Conservation (phyloP, 2,329 filamentous ascomycete genomes). For the Paraphaeosphaeria minitans region DNA sequence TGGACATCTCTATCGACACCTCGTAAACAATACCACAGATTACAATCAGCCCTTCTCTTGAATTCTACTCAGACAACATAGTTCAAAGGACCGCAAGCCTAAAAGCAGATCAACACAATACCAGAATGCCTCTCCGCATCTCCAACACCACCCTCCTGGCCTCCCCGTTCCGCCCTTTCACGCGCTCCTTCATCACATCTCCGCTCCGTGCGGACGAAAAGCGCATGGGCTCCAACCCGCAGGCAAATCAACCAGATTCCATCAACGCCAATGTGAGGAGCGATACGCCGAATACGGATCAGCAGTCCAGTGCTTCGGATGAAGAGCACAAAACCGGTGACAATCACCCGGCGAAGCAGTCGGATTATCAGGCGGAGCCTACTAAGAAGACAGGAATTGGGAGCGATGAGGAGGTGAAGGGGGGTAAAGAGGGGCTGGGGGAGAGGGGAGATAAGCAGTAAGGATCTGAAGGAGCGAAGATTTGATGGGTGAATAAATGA, state of each 20-base stretch:
- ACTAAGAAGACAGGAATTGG: conserved; percentile 43
- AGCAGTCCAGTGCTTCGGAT: conserved; percentile 38
- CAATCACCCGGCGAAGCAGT: conserved; percentile 47
- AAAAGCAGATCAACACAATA: not conserved
- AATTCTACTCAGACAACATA: not conserved
- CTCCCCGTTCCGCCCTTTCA: not conserved
- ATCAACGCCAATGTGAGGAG: conserved; percentile 26
- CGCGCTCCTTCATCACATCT: not conserved
- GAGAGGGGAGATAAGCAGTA: conserved; percentile 18
- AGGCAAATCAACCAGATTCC: conserved; percentile 13
- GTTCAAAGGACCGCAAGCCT: not conserved
- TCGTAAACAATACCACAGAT: not conserved
- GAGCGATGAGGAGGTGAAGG: conserved; percentile 31
- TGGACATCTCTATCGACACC: not conserved
- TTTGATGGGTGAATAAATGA: not conserved
- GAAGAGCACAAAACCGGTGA: conserved; percentile 35
- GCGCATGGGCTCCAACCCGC: conserved; percentile 11
- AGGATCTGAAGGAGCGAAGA: not conserved
- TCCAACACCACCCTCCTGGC: not conserved
- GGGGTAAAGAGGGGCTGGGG: conserved; percentile 39
- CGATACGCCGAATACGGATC: conserved; percentile 33
- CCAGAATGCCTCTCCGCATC: not conserved
- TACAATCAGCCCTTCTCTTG: not conserved
- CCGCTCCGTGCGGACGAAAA: not conserved
- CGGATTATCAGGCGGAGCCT: conserved; percentile 40